Evolutionary conservation across 768 basidiomycete genomes (phyloP).

Genomic region (Lactarius psammicola): DNA sequence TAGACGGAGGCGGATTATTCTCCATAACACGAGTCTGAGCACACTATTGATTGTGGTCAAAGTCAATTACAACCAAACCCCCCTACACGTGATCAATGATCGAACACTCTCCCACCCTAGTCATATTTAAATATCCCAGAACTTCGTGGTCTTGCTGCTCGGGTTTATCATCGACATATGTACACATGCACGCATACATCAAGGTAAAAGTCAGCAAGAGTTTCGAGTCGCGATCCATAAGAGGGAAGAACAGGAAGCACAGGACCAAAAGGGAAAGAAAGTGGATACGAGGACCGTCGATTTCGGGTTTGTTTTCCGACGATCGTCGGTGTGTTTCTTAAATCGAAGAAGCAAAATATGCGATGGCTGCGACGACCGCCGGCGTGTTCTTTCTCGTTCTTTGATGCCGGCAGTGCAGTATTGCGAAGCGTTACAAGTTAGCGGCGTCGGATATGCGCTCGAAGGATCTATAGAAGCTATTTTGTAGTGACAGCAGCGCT

Average conservation of each 20-base stretch:
- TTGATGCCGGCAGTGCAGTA: conserved; percentile 61
- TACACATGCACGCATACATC: no score
- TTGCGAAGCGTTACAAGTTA: conserved; percentile 48
- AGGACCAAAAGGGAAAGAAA: conserved; percentile 38
- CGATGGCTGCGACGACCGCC: neutral
- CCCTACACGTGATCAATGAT: neutral
- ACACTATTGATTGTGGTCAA: neutral
- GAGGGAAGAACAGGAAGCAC: neutral
- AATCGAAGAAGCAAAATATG: neutral
- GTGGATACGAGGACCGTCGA: conserved; percentile 93
- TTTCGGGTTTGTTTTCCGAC: conserved; percentile 87
- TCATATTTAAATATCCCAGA: no score
- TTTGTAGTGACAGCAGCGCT: neutral
- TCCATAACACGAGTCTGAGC: conserved; percentile 18
- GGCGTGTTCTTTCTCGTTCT: neutral
- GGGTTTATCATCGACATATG: no score
- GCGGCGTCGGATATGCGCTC: conserved; percentile 79
- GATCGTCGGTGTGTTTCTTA: conserved; percentile 90
- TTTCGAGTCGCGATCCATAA: no score
- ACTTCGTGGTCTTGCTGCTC: no score
- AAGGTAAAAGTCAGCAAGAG: no score
- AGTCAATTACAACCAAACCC: neutral
- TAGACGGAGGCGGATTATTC: conserved; percentile 18
- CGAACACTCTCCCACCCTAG: no score
- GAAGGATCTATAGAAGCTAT: conserved; percentile 89